Conservation (phyloP, 2,329 filamentous ascomycete species). For the Sclerotiophoma versabilis region DNA sequence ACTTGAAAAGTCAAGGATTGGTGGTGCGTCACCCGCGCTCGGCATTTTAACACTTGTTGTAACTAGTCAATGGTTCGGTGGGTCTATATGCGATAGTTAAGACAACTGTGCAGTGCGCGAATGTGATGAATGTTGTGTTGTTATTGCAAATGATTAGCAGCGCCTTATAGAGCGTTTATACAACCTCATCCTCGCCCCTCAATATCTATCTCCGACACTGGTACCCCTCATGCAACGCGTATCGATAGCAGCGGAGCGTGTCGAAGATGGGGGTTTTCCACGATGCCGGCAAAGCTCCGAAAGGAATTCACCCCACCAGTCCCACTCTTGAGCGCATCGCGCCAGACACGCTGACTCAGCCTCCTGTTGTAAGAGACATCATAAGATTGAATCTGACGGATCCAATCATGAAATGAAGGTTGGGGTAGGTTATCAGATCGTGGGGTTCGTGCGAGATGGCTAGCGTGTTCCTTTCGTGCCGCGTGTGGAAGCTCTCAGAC, state of each 20-base stretch:
- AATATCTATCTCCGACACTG: neutral
- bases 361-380: neutral
- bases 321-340: conserved; percentile 1
- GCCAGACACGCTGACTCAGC: neutral
- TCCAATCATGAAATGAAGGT: neutral
- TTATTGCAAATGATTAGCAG: neutral
- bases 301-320: neutral
- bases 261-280: conserved; percentile 4
- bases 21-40: conserved; percentile 30
- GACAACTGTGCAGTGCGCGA: neutral
- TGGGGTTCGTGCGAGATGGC: neutral
- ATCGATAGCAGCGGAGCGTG: conserved; percentile 4
- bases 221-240: conserved; percentile 7
- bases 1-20: conserved; percentile 41
- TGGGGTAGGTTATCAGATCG: neutral
- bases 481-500: neutral
- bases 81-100: neutral
- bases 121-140: neutral
- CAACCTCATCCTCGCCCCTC: neutral
- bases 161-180: conserved; percentile 4
- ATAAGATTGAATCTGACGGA: neutral
- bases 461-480: neutral
- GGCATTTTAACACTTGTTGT: conserved; percentile 24
- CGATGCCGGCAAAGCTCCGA: conserved; percentile 1
- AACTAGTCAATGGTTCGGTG: neutral